These are phyloP conservation scores for Sindora glabra DNA, from an alignment of 306 rosid genomes.

Conservation along the genomic window DNA sequence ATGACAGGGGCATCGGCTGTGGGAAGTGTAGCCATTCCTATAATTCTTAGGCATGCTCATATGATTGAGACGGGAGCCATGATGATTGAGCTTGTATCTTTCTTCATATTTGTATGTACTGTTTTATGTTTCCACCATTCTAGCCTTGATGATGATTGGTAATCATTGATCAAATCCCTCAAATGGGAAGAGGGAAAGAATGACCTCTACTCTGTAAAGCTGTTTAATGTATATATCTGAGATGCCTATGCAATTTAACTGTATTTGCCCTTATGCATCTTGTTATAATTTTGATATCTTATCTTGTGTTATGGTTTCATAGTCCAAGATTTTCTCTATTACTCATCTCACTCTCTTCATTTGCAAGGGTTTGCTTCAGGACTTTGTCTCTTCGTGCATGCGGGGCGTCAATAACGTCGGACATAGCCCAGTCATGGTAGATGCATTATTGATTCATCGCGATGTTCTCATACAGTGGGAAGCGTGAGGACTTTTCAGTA, in stretches of 20 bases:
- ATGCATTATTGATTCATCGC: too few species aligned
- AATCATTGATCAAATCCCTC: constrained; percentile 5
- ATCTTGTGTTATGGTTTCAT: background rate
- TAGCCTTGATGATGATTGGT: constrained; percentile 94
- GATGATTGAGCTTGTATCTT: constrained; percentile 89
- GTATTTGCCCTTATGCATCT: background rate
- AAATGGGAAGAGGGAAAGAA: constrained; percentile 8
- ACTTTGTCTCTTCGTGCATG: too few species aligned
- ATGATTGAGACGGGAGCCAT: constrained; percentile 93
- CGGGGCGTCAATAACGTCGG: too few species aligned
- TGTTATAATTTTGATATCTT: background rate
- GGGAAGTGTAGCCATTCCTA: constrained; percentile 93
- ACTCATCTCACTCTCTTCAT: too few species aligned
- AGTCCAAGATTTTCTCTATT: too few species aligned
- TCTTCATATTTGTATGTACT: constrained; percentile 83
- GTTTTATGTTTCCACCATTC: constrained; percentile 92
- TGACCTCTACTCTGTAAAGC: constrained; percentile 30
- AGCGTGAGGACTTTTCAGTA: too few species aligned
- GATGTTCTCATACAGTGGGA: too few species aligned
- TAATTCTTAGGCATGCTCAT: constrained; percentile 81
- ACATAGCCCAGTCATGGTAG: too few species aligned
- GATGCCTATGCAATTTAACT: constrained; percentile 3
- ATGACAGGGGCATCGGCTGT: constrained; percentile 87
- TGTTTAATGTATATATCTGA: constrained; percentile 2
- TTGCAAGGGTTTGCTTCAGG: too few species aligned